Base-by-base conservation (phyloP, 257 asterid species). In the Agastache rugosa region DNA sequence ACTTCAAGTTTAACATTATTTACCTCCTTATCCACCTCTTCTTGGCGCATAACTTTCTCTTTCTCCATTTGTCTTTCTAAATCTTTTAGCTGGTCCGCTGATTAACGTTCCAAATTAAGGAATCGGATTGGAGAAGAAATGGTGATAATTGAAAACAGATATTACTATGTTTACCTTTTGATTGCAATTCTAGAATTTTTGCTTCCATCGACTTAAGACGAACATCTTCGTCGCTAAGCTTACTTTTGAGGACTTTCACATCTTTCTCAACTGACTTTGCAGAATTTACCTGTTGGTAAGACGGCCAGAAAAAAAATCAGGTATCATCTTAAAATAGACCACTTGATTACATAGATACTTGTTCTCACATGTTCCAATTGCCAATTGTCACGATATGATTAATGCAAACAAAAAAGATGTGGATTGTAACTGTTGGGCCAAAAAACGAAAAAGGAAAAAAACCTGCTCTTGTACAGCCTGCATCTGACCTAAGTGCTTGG, bases 401-500 rank as follows among this genome's bases (percentile, higher is more conserved):
- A 60, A 31, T 22, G 72, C 69, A 70, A 34, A n/a, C n/a, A n/a
- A 70, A 63, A 48, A 75, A 54, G 8, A 75, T 22, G 67, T 55
- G 64, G 58, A 76, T 50, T 77, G 71, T 69, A 48, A 53, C 29
- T 48, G 48, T 51, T 74, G 54, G 25, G 55, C 27, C 44, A 39
- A 39, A 66, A 53, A 27, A 56, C 72, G 22, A n/a, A 51, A 48
- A 47, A 48, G 7, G 1, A 74, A 66, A 70, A 5, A 92, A 75
- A 94, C 97, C 98, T 92, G 93, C 80, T 94, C 97, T 83, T 89
- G 98, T 64, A 87, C 63, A 54, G 88, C 88, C 84, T 87, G 93
- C 92, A 94, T 84, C 87, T 61, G 90, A 76, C 74, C 73, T 22
- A 87, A 81, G 82, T 87, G 93, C 81, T 86, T 95, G 67, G 89